These are phyloP conservation scores for Mycena floridula DNA, from an alignment of 768 basidiomycete genomes.

Conservation along the genomic window DNA sequence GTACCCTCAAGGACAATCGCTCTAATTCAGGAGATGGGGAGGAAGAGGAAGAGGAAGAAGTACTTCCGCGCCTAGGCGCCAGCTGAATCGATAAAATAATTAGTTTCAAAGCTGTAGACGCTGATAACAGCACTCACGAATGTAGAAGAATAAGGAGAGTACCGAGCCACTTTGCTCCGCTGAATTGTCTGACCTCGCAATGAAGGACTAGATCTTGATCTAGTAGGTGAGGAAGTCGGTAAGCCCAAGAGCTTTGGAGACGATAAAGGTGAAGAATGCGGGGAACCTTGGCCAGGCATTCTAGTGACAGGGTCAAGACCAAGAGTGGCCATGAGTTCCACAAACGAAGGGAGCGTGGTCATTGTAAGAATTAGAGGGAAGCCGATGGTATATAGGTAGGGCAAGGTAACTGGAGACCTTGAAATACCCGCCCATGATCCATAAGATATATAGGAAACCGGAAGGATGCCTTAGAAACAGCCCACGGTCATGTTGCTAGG, in stretches of 20 bases:
- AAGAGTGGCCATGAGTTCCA: constrained; percentile 80
- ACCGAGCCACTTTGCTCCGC: constrained; percentile 34
- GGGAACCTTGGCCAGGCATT: constrained; percentile 30
- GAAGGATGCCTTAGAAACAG: constrained; percentile 43
- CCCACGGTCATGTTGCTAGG: constrained; percentile 54
- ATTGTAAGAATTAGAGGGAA: constrained; percentile 22
- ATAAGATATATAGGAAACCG: constrained; percentile 30
- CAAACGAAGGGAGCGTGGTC: constrained; percentile 76
- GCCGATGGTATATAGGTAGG: too few species aligned
- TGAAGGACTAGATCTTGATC: constrained; percentile 39
- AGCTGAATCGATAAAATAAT: constrained; percentile 23
- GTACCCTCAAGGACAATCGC: constrained; percentile 28
- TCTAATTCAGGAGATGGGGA: constrained; percentile 25
- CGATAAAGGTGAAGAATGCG: constrained; percentile 38
- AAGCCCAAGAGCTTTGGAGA: constrained; percentile 30
- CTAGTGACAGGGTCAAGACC: constrained; percentile 54
- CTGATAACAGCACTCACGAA: constrained; percentile 20
- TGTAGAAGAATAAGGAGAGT: constrained; percentile 42
- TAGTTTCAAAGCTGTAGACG: not conserved
- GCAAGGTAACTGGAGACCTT: constrained; percentile 17
- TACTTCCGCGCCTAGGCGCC: constrained; percentile 38
- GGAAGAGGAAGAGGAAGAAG: constrained; percentile 28
- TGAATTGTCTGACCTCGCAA: constrained; percentile 30
- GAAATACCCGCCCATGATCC: constrained; percentile 1
- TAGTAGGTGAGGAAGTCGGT: constrained; percentile 27